These are phyloP conservation scores for Talaromyces ruber DNA, from an alignment of 495 filamentous ascomycete species.

Conservation along the genomic window DNA sequence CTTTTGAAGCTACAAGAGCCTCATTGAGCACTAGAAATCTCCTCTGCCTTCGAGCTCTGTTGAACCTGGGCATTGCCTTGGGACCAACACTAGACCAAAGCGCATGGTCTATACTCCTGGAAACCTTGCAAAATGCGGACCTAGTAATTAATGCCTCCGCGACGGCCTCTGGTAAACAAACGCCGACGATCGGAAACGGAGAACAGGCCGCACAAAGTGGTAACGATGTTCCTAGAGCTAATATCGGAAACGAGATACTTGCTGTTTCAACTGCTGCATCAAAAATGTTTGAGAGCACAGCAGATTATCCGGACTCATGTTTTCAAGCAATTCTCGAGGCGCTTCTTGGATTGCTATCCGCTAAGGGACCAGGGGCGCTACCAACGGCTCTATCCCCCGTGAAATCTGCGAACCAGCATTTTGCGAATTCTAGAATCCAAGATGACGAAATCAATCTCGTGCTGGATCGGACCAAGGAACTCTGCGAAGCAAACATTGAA, in stretches of 20 bases:
- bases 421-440: constrained; percentile 35
- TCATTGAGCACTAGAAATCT: constrained; percentile 82
- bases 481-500: constrained; percentile 70
- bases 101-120: constrained; percentile 84
- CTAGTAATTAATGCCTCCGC: constrained; percentile 61
- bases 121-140: constrained; percentile 86
- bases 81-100: constrained; percentile 71
- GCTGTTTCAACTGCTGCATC: constrained; percentile 85
- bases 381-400: constrained; percentile 13
- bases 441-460: constrained; percentile 55
- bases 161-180: constrained; percentile 21
- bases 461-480: constrained; percentile 69
- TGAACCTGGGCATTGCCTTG: constrained; percentile 91
- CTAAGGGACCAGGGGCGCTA: constrained; percentile 17
- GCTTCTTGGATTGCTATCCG: constrained; percentile 56
- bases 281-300: constrained; percentile 81
- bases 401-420: constrained; percentile 19
- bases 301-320: constrained; percentile 72
- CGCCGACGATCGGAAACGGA: constrained; percentile 15
- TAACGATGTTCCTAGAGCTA: constrained; percentile 43
- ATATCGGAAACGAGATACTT: constrained; percentile 68
- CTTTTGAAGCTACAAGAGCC: constrained; percentile 20
- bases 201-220: constrained; percentile 19
- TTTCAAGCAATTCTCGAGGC: constrained; percentile 73
- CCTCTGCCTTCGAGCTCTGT: constrained; percentile 75